Evolutionary conservation across 345 rosid genomes (phyloP).

Genomic region (Populus tremula): DNA sequence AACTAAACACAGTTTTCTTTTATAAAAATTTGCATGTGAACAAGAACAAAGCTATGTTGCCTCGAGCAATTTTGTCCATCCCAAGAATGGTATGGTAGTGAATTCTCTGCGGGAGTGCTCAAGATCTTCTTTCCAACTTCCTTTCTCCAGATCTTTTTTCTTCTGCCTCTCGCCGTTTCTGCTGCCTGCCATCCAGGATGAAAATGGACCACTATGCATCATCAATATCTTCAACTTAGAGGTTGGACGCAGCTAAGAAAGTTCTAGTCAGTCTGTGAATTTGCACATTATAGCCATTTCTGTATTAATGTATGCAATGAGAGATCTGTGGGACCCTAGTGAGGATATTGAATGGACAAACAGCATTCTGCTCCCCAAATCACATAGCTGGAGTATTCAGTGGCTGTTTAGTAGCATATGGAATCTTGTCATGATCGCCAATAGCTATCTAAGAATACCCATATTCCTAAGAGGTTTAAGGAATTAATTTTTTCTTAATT

Average conservation of each 20-base stretch:
- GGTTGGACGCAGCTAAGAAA: neutral
- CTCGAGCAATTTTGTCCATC: neutral
- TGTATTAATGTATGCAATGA: neutral
- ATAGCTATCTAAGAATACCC: too few relatives aligned
- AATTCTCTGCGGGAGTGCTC: slow-evolving; percentile 16
- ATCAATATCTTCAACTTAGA: neutral
- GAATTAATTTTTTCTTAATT: neutral
- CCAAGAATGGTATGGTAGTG: neutral
- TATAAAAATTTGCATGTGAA: neutral
- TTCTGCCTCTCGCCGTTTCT: slow-evolving; percentile 80
- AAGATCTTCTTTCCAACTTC: slow-evolving; percentile 72
- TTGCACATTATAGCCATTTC: neutral
- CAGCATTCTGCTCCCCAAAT: neutral
- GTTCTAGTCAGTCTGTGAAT: neutral
- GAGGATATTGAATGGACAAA: neutral
- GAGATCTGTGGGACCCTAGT: neutral
- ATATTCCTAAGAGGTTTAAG: neutral
- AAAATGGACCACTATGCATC: neutral
- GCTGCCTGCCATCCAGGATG: slow-evolving; percentile 53
- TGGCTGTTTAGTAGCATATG: neutral
- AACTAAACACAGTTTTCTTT: neutral
- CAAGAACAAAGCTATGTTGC: neutral
- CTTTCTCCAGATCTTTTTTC: slow-evolving; percentile 70
- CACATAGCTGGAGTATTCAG: neutral
- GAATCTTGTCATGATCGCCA: neutral